A percentile compares a stretch with the other conserved stretches of the same genome.
phyloP scores from a whole-genome alignment of 2,329 filamentous ascomycete genomes.

The Calonectria pauciramosa region DNA sequence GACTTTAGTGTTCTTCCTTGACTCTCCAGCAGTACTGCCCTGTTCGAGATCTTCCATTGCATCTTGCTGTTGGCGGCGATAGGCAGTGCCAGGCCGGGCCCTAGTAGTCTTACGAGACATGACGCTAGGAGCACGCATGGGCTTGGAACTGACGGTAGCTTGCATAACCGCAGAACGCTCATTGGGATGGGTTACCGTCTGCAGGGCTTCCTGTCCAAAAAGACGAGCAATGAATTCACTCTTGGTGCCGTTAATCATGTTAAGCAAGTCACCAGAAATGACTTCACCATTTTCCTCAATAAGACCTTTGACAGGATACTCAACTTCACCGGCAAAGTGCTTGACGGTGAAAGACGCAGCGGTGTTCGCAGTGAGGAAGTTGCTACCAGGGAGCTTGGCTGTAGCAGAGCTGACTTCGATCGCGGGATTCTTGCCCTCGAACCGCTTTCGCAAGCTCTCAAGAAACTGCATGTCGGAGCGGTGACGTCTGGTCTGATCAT shows the following conservation, averaged over 20 bases:
- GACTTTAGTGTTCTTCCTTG: conserved; percentile 58
- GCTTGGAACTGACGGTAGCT: conserved; percentile 95
- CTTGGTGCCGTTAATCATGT: conserved; percentile 89
- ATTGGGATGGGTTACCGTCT: conserved; percentile 92
- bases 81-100: conserved; percentile 49
- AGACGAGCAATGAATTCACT: conserved; percentile 90
- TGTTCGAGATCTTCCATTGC: conserved; percentile 63
- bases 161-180: conserved; percentile 94
- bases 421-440: conserved; percentile 93
- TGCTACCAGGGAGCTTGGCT: conserved; percentile 85
- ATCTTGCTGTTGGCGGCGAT: conserved; percentile 57
- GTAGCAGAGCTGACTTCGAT: conserved; percentile 84
- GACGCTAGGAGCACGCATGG: conserved; percentile 91
- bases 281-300: conserved; percentile 97
- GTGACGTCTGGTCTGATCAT: conserved; percentile 93
- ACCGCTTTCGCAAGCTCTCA: conserved; percentile 91
- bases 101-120: conserved; percentile 81
- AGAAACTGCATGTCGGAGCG: conserved; percentile 91
- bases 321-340: conserved; percentile 96
- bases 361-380: conserved; percentile 87
- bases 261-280: conserved; percentile 95
- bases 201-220: conserved; percentile 95
- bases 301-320: conserved; percentile 88
- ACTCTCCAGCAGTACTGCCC: conserved; percentile 62
- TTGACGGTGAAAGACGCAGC: conserved; percentile 89